Evolutionary conservation across 805 yeast species (phyloP).

Genomic region (Schwanniomyces pseudopolymorphus): DNA sequence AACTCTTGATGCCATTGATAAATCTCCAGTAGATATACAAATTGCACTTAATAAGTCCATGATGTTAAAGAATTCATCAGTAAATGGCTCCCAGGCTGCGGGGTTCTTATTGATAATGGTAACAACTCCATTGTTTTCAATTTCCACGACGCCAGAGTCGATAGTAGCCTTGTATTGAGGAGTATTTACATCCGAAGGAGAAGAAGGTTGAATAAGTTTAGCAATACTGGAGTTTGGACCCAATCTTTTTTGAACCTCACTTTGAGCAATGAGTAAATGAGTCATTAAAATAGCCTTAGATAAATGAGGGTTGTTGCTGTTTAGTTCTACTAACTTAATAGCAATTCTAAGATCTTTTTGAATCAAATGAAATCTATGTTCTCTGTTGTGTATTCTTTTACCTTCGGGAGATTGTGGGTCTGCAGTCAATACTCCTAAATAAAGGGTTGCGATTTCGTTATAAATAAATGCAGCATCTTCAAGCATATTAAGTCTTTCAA

Average conservation of each 20-base stretch:
- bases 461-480: constrained; percentile 69
- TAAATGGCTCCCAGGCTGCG: constrained; percentile 68
- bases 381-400: constrained; percentile 18
- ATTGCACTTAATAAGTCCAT: constrained; percentile 74
- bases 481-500: constrained; percentile 60
- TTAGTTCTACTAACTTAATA: constrained; percentile 62
- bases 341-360: constrained; percentile 71
- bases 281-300: constrained; percentile 60
- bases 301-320: constrained; percentile 44
- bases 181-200: constrained; percentile 2
- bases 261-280: constrained; percentile 65
- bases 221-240: constrained; percentile 15
- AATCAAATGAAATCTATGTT: constrained; percentile 55
- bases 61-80: constrained; percentile 75
- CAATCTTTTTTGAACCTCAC: constrained; percentile 51
- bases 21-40: constrained; percentile 68
- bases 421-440: constrained; percentile 50
- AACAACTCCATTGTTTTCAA: constrained; percentile 14
- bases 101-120: constrained; percentile 32
- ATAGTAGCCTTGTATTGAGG: constrained; percentile 15
- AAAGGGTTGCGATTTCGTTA: constrained; percentile 61
- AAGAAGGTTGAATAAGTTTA: constrained; percentile 1
- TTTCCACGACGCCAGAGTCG: constrained; percentile 14
- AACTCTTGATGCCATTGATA: constrained; percentile 57
- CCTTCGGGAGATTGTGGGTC: constrained; percentile 26